These are phyloP conservation scores for Nidularia pulvinata DNA, from an alignment of 768 basidiomycete genomes.

Conservation along the genomic window DNA sequence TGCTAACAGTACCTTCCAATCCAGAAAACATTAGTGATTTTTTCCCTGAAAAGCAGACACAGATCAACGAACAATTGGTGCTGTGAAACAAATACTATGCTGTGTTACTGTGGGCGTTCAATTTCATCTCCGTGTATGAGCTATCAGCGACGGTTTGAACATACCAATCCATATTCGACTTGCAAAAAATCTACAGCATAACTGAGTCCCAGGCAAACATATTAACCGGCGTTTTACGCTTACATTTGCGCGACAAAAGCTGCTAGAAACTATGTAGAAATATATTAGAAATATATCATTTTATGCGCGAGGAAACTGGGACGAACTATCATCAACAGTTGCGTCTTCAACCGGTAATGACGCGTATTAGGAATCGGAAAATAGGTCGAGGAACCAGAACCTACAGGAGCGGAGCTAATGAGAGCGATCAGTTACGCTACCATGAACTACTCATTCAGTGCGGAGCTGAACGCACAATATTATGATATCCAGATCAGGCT, in stretches of 20 bases:
- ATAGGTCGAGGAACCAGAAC: background rate
- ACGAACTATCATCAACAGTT: background rate
- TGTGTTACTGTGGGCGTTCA: background rate
- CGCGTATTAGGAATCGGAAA: background rate
- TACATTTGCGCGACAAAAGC: constrained; percentile 2
- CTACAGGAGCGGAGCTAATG: constrained; percentile 1
- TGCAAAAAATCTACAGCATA: constrained; percentile 5
- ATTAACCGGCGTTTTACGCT: background rate
- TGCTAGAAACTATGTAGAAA: background rate
- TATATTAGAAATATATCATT: background rate
- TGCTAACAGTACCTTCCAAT: no score
- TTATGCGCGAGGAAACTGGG: background rate
- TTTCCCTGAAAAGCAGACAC: no score
- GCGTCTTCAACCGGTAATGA: background rate
- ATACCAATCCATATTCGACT: constrained; percentile 10
- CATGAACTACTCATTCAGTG: background rate
- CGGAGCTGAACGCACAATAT: background rate
- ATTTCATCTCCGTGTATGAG: background rate
- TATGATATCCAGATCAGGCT: constrained; percentile 1
- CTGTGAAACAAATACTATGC: background rate
- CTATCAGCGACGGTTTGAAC: background rate
- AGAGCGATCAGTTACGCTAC: background rate
- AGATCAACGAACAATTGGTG: no score
- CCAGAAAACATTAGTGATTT: no score
- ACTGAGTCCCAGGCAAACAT: background rate